Base-by-base conservation (phyloP, 768 basidiomycete species). In the Crepidotus variabilis region DNA sequence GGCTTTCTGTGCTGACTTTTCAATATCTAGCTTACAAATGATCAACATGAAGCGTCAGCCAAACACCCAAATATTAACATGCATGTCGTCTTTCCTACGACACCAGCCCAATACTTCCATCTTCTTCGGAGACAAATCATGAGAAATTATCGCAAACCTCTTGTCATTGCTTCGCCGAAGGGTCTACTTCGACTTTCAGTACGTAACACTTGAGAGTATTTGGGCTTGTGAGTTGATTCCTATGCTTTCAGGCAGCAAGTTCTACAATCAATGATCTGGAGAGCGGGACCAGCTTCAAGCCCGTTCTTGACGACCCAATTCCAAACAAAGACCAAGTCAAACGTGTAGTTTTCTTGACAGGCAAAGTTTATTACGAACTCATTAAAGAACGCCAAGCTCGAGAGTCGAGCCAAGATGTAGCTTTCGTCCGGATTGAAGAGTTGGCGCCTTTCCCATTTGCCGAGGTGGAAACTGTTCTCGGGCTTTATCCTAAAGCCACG, bases 71-170 rank as follows among this genome's bases (percentile, higher is more conserved):
- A 88, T 60, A 78, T 94, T 57, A 96, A 96, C 67, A 88, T 95
- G 80, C 87, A 88, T 50, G 82, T 95, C 28, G 81, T 81, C 2
- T 94, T 87, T 71, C 92, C 92, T 0, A 94, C 93, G 0, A 95
- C 94, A 0, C 83, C 94, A 0, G 90, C 91, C 0, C 92, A 96
- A 56, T 93, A 94, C 62, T 97, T 96, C 83, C 94, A 97, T 68
- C 77, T 96, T 1, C 76, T 97, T n/a, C 78, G 94, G 54, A 78
- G 94, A 49, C 94, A 96, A 69, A 82, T 94, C 65, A 78, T 80
- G 64, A 78, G 94, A 46, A 92, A 93, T 60, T 95, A 87, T 72
- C 78, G 94, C 55, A 94, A 92, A 67, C 94, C 94, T 0, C 73
- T 96, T 49, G 75, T 96, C 24, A 83, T 97, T 6, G 89, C 90